Base-by-base conservation (phyloP, 179 eudicot species). In the Actinidia arguta region DNA sequence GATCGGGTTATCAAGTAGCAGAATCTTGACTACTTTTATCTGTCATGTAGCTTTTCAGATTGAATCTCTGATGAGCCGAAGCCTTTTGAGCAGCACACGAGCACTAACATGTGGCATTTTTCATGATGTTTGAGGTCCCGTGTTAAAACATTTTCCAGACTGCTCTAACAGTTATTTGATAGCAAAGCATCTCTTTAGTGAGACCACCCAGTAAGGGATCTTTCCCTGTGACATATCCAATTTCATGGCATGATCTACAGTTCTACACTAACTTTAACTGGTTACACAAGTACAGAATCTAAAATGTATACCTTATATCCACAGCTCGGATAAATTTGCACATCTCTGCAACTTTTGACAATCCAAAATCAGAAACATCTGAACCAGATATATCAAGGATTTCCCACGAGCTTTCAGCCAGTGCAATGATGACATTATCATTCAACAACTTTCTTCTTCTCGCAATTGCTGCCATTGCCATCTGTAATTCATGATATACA, bases 361-460 rank as follows among this genome's bases (percentile, higher is more conserved):
- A 90, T 77, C 98, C 98, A 82, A 82, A 85, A 88, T 96, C 97
- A 69, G 99, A 88, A 72, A 96, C 92, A 79, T 92, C 94, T 63
- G 99, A 94, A 85, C 90, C 83, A 78, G 98, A 96, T 78, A 94
- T 59, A 82, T 96, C 99, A 83, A 96, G 94, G 82, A 84, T 86
- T 79, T 91, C 89, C 97, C 97, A 94, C 1, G 96, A 91, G 77
- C 85, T 82, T 62, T 96, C 99, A 71, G 94, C 97, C 83, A 95
- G 90, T 79, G 93, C 86, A 78, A 88, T 78, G 55, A 96, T 78
- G 80, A 92, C 88, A 52, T 92, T 90, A 77, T 96, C 95, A 79
- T 85, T 87, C 83, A 94, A 85, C 74, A 96, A 84, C 86, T 87
- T 93, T 86, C 92, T 92, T 86, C 97, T 90, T 83, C 96, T 91